phyloP scores from a whole-genome alignment of 2,329 filamentous ascomycete genomes.

The Aureobasidium sp. region DNA sequence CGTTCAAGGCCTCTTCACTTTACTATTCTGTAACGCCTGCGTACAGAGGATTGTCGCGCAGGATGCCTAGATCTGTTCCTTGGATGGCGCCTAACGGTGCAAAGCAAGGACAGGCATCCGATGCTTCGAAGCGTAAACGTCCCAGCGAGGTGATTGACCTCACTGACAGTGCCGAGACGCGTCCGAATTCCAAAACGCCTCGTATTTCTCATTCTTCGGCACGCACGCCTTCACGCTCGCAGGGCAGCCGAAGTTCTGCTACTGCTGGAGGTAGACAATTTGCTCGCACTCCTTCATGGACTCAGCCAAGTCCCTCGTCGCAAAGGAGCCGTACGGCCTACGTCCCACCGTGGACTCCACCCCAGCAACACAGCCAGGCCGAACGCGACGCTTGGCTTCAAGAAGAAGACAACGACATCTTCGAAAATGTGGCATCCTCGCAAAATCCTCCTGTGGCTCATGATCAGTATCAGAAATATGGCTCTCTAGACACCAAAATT shows the following conservation, averaged over 20 bases:
- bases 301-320: background rate
- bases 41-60: background rate
- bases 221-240: background rate
- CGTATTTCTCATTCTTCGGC: background rate
- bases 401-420: conserved; percentile 22
- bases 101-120: background rate
- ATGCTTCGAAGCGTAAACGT: conserved; percentile 8
- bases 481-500: conserved; percentile 44
- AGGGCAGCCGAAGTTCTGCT: background rate
- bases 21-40: background rate
- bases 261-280: background rate
- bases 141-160: conserved; percentile 8
- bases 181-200: conserved; percentile 4
- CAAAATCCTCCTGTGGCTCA: conserved; percentile 18
- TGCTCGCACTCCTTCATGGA: conserved; percentile 5
- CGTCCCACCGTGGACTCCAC: conserved; percentile 3
- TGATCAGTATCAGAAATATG: conserved; percentile 24
- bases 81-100: conserved; percentile 3
- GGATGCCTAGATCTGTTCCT: conserved; percentile 9
- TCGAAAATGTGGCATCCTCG: conserved; percentile 25
- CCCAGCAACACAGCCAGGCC: conserved; percentile 1
- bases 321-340: background rate
- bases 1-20: background rate
- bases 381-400: conserved; percentile 14
- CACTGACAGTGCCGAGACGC: conserved; percentile 1